Conservation (phyloP, 2,329 filamentous ascomycete species). For the Talaromyces sp. region DNA sequence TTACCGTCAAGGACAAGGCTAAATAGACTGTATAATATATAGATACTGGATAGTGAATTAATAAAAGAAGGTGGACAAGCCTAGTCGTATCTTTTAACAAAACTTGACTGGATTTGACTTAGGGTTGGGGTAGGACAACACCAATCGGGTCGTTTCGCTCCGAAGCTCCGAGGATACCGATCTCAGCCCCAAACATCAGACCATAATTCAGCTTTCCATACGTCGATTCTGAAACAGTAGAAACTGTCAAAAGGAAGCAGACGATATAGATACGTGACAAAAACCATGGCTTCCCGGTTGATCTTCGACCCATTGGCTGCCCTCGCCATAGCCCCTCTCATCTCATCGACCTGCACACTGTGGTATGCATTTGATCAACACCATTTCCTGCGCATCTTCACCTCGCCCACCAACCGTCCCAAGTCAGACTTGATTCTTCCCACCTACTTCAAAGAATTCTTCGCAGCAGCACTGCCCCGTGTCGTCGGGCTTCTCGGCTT, state of each 20-base stretch:
- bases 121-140: no score
- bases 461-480: conserved; percentile 33
- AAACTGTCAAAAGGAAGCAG: no score
- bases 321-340: conserved; percentile 45
- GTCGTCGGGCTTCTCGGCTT: conserved; percentile 35
- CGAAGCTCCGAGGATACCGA: no score
- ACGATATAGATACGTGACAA: no score
- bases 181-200: no score
- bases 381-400: conserved; percentile 23
- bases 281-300: conserved; percentile 8
- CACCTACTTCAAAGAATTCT: conserved; percentile 44
- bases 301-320: conserved; percentile 12
- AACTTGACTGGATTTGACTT: no score
- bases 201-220: no score
- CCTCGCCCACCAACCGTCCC: conserved; percentile 19
- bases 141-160: no score
- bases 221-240: no score
- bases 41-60: background rate
- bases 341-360: conserved; percentile 49
- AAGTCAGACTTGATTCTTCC: conserved; percentile 36
- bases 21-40: background rate
- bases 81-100: no score
- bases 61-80: background rate
- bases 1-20: conserved; percentile 19
- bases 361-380: conserved; percentile 44